A percentile compares a stretch with the other conserved stretches of the same genome.
Evolutionary conservation across 345 rosid species (phyloP).

Genomic region (sweet orange (Citrus sinensis)): DNA sequence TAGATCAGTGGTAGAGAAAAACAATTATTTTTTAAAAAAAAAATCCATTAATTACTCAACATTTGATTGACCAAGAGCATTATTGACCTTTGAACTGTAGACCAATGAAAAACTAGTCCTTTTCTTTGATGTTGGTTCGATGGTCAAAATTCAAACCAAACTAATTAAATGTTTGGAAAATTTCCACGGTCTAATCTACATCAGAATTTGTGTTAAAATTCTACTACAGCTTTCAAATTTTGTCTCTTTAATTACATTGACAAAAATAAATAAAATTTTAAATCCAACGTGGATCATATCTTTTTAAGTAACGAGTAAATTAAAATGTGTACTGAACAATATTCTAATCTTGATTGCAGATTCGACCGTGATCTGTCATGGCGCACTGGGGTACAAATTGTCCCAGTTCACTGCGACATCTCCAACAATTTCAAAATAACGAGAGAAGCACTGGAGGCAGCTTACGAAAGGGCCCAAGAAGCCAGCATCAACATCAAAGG

Average conservation of each 20-base stretch:
- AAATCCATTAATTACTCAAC: background rate
- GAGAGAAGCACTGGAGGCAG: slow-evolving; percentile 46
- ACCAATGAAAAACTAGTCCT: background rate
- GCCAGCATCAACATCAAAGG: slow-evolving; percentile 64
- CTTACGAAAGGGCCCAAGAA: slow-evolving; percentile 44
- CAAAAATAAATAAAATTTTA: background rate
- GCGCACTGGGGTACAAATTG: slow-evolving; percentile 64
- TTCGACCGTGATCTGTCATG: slow-evolving; percentile 77
- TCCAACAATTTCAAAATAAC: slow-evolving; percentile 60
- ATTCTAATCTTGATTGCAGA: slow-evolving; percentile 33
- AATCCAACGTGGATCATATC: background rate
- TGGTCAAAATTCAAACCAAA: background rate
- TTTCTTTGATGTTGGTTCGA: background rate
- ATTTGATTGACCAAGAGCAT: background rate
- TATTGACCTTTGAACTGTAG: background rate
- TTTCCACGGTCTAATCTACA: background rate
- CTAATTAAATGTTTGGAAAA: background rate
- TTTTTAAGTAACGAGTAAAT: background rate
- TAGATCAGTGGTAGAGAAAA: background rate
- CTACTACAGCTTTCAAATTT: background rate
- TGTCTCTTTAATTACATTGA: background rate
- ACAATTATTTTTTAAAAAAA: background rate
- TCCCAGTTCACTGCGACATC: slow-evolving; percentile 73
- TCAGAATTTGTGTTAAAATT: background rate
- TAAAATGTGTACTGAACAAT: no score